phyloP scores from a whole-genome alignment of 768 basidiomycete species.

The Tylopilus sp. region DNA sequence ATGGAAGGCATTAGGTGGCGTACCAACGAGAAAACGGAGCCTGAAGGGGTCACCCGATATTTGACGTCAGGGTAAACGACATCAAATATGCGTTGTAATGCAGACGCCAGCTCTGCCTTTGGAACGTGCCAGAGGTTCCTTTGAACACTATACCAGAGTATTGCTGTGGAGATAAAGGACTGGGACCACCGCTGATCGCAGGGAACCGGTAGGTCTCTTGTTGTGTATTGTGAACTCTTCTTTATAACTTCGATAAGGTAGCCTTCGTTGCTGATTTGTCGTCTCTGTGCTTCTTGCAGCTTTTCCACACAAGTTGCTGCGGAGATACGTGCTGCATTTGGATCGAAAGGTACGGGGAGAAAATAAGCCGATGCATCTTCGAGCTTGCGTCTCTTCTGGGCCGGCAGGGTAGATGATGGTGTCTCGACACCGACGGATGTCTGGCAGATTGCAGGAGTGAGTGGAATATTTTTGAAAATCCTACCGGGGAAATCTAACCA shows the following conservation, averaged over 20 bases:
- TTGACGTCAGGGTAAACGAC: constrained; percentile 1
- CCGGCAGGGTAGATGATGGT: background rate
- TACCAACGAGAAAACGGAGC: background rate
- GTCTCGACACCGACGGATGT: background rate
- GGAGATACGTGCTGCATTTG: too few relatives aligned
- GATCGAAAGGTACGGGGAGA: background rate
- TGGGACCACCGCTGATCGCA: constrained; percentile 3
- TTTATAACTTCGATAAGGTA: background rate
- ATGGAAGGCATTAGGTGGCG: too few relatives aligned
- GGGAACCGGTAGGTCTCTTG: background rate
- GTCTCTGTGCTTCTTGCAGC: background rate
- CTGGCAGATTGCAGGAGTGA: background rate
- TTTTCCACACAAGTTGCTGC: background rate
- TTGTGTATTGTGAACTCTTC: background rate
- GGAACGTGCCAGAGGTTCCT: background rate
- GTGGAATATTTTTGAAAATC: background rate
- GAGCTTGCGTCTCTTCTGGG: background rate
- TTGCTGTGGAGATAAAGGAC: constrained; percentile 2
- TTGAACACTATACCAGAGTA: constrained; percentile 6
- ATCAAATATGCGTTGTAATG: constrained; percentile 1
- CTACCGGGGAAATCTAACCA: background rate
- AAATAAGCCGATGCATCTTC: background rate
- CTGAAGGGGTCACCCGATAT: background rate
- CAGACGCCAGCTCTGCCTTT: background rate
- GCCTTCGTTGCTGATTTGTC: background rate